Evolutionary conservation across 2,329 filamentous ascomycete genomes (phyloP), one percentile per base, ranked within the genome.

Genomic region (Alternaria sp.): DNA sequence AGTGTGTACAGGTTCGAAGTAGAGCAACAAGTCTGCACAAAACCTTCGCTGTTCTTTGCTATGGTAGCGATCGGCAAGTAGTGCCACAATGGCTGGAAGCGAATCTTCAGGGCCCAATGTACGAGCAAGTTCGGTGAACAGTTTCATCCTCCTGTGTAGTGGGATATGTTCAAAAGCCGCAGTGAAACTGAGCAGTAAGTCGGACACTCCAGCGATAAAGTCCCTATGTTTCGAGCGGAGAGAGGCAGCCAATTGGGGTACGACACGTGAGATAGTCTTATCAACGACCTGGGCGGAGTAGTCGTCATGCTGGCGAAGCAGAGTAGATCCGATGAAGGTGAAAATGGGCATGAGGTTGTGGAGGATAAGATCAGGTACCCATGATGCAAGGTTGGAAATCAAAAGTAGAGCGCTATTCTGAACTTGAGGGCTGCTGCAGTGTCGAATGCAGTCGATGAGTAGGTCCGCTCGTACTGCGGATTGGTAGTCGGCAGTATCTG

Each of bases 301-400:
- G 69, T 98, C 94, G 70, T 99, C 96, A 68, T 92, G 92, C 79
- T 97, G 94, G 48, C 91, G 89, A 49, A 99, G 84, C 21, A 97
- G 89, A 3, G 92, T 97, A 41, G 90, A 90, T 40, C 94, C 93
- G 89, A 98, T 97, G 75, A 98, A 97, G 0, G 95, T 98, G 80
- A 99, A 99, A 51, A 99, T 94, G 11, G 95, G 95, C 95, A 99
- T 99, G 53, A 99, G 92, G 68, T 93, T 97, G 79, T 99, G 94
- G 56, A 99, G 84, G 3, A 99, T 92, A 46, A 96, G 82, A 75
- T 97, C 93, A 0, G 96, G 95, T 0, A 92, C 92, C 66, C 93
- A 91, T 37, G 90, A 90, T 23, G 95, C 94, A 39, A 99, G 83
- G 56, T 88, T 90, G 24, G 94, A 93, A 57, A 98, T 91, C 26